Base-by-base conservation (phyloP, 164 flowering plant genomes). In the Annona squamosa region DNA sequence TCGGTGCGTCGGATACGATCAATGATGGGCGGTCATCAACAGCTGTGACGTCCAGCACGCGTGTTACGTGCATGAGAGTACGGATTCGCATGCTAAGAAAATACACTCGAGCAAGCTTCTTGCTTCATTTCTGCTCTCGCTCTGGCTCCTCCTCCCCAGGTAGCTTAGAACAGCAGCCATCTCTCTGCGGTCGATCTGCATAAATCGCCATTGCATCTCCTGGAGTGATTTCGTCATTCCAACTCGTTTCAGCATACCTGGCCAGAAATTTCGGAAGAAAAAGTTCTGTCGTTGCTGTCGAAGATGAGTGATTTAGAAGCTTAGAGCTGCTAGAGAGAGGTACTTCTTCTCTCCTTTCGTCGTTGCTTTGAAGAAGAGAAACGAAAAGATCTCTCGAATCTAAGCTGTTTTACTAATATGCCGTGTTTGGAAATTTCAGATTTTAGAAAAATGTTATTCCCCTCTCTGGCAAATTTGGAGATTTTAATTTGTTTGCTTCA, bases 81-180 rank as follows among this genome's bases (percentile, higher is more conserved):
- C 37, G 1, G 37, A 26, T 26, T 26, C 37, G 37, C 37, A 26
- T 26, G 37, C 37, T 26, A 26, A 26, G 37, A 26, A 26, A 26
- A 26, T 26, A 26, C 37, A 26, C 37, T 26, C 37, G 37, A 26
- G 37, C 37, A 26, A 26, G 37, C 37, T 26, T 26, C 37, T 26
- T 26, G 37, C 37, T 26, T 26, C 37, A 26, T 26, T 26, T 26
- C 37, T 26, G 37, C 37, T 66, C 13, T 2, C 9, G 42, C 68
- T 16, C 68, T 44, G 4, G 5, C 45, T 44, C 46, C 12, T 48
- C 4, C 68, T 65, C 5, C 26, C 6, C 37, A 5, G 16, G 13
- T 69, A 69, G 71, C 71, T 69, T 69, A 16, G 52, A 48, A 18
- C 6, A 19, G 62, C 61, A 52, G 61, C 71, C 2, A 9, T 19